These are phyloP conservation scores for Petunia hybrid DNA, from an alignment of 305 asterid genomes.

Conservation along the genomic window DNA sequence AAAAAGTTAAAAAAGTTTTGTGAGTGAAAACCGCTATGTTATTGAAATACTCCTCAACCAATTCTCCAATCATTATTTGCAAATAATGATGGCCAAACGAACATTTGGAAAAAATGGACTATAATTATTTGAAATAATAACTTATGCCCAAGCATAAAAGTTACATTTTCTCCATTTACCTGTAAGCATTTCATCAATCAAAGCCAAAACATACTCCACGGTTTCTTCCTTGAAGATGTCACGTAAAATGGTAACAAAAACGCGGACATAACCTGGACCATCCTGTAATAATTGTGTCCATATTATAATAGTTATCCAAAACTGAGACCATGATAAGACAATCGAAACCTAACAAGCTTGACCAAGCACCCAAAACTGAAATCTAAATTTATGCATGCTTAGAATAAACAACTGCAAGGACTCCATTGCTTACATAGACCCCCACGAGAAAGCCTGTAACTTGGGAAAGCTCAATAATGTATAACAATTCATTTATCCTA, in stretches of 20 bases:
- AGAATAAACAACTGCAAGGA: conserved; percentile 21
- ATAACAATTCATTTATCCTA: background rate
- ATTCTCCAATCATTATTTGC: too few relatives aligned
- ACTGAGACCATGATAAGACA: background rate
- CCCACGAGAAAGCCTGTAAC: background rate
- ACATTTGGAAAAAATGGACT: too few relatives aligned
- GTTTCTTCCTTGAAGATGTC: conserved; percentile 94
- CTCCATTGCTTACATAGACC: conserved; percentile 1
- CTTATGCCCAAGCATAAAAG: background rate
- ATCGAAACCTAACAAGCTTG: conserved; percentile 5
- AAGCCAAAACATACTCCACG: conserved; percentile 83
- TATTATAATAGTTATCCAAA: background rate
- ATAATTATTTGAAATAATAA: too few relatives aligned
- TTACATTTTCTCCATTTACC: conserved; percentile 51
- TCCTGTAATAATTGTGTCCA: conserved; percentile 59
- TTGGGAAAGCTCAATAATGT: conserved; percentile 25
- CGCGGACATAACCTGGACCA: conserved; percentile 80
- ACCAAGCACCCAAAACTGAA: conserved; percentile 6
- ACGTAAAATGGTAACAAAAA: conserved; percentile 84
- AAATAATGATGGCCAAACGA: too few relatives aligned
- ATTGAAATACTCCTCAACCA: too few relatives aligned
- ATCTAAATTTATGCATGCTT: background rate
- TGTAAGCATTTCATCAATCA: conserved; percentile 88
- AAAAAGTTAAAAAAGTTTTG: too few relatives aligned
- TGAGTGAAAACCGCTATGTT: too few relatives aligned